Percentiles rank a stretch among this genome's conserved stretches.
phyloP scores from a whole-genome alignment of 108 stramenopile genomes.

The Nitzschia sp. region DNA sequence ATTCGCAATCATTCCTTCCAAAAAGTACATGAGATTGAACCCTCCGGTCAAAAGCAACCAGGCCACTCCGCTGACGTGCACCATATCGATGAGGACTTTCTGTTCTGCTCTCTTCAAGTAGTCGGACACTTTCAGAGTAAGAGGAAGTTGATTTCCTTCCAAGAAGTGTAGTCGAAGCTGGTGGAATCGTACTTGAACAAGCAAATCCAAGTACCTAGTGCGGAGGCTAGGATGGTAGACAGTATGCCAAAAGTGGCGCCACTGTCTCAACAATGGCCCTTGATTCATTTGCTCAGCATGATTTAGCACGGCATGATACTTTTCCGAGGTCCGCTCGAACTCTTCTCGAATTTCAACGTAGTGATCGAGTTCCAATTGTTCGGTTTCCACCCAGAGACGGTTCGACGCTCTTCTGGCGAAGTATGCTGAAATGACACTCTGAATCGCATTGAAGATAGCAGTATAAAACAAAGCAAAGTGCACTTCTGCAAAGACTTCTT shows the following conservation, averaged over 20 bases:
- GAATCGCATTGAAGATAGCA: conserved; percentile 84
- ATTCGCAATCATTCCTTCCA: conserved; percentile 55
- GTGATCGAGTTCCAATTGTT: conserved; percentile 81
- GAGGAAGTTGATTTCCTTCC: conserved; percentile 65
- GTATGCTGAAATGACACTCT: conserved; percentile 57
- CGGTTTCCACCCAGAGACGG: conserved; percentile 72
- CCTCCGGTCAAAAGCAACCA: conserved; percentile 73
- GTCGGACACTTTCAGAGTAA: conserved; percentile 72
- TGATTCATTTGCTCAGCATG: conserved; percentile 2
- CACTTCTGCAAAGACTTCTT: conserved; percentile 79
- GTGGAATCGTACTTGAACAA: conserved; percentile 82
- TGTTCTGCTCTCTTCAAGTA: conserved; percentile 72
- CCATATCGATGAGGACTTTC: conserved; percentile 60
- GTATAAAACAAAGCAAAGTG: conserved; percentile 88
- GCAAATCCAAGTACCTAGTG: conserved; percentile 47
- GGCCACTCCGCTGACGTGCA: conserved; percentile 67
- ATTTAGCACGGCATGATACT: conserved; percentile 1
- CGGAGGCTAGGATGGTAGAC: conserved; percentile 33
- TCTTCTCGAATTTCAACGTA: conserved; percentile 88
- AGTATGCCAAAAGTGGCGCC: neutral
- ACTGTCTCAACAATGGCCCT: neutral
- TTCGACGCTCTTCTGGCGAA: conserved; percentile 51
- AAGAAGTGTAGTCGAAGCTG: conserved; percentile 82
- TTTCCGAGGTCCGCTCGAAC: conserved; percentile 59
- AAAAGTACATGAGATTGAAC: conserved; percentile 65